Conservation (phyloP, 1,139 yeast genomes). For the Sugiyamaella japonica region DNA sequence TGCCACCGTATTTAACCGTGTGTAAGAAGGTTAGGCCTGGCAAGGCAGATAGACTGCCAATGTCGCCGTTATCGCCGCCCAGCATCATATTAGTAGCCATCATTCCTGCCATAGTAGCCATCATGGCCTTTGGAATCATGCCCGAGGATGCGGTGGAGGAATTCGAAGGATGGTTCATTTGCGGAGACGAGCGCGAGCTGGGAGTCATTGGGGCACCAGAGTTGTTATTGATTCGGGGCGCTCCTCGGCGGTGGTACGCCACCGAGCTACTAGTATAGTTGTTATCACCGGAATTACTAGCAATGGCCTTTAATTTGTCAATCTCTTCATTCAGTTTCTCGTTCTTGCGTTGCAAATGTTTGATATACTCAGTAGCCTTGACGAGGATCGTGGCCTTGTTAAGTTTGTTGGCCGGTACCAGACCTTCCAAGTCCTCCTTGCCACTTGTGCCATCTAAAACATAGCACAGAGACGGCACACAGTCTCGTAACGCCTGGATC, state of each 20-base stretch:
- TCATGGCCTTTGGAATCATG: conserved; percentile 37
- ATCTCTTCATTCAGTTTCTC: conserved; percentile 57
- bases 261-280: neutral
- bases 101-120: conserved; percentile 44
- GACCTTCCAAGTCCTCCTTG: conserved; percentile 64
- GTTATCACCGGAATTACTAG: neutral
- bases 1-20: conserved; percentile 20
- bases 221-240: neutral
- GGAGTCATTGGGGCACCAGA: conserved; percentile 1
- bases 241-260: neutral
- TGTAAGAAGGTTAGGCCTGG: conserved; percentile 33
- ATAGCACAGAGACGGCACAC: conserved; percentile 61
- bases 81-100: conserved; percentile 41
- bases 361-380: conserved; percentile 88
- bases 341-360: conserved; percentile 75
- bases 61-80: conserved; percentile 31
- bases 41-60: conserved; percentile 37
- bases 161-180: neutral
- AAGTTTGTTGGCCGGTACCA: conserved; percentile 81
- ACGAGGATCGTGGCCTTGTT: conserved; percentile 87
- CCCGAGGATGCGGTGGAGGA: conserved; percentile 6
- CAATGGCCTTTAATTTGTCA: conserved; percentile 40
- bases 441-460: conserved; percentile 37
- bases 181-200: neutral
- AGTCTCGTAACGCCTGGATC: conserved; percentile 68